A percentile compares a stretch with the other conserved stretches of the same genome.
phyloP scores from a whole-genome alignment of 129 eudicot species.

The Centaurea solstitialis region DNA sequence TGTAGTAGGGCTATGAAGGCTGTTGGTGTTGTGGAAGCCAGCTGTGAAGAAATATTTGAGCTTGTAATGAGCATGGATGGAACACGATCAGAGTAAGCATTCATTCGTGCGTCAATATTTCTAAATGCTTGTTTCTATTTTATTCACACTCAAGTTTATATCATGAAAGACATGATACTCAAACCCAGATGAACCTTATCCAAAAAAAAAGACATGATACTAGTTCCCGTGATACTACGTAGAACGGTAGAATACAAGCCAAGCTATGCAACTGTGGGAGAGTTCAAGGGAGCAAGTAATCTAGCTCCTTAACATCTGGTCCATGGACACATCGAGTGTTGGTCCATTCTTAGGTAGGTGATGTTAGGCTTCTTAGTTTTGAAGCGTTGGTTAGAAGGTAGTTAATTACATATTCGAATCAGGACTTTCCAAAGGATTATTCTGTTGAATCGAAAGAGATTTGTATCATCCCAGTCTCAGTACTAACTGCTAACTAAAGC shows the following conservation, averaged over 20 bases:
- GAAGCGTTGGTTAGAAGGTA: neutral
- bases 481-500: neutral
- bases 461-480: neutral
- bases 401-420: neutral
- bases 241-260: neutral
- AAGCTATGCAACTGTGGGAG: neutral
- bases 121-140: neutral
- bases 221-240: slow-evolving; percentile 4
- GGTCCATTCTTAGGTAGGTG: neutral
- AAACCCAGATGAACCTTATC: no score
- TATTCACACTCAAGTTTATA: slow-evolving; percentile 10
- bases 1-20: slow-evolving; percentile 99
- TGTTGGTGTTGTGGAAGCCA: slow-evolving; percentile 98
- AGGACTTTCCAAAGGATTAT: neutral
- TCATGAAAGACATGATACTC: slow-evolving; percentile 9
- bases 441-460: neutral
- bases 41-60: slow-evolving; percentile 97
- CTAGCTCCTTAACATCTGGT: neutral
- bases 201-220: slow-evolving; percentile 14
- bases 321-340: neutral
- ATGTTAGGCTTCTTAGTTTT: neutral
- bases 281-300: neutral
- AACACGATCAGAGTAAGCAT: slow-evolving; percentile 90
- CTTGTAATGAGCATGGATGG: slow-evolving; percentile 99
- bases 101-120: neutral